A percentile compares a stretch with the other conserved stretches of the same genome.
These are phyloP conservation scores for Sinapis alba DNA, from an alignment of 441 rosid genomes.

Conservation along the genomic window DNA sequence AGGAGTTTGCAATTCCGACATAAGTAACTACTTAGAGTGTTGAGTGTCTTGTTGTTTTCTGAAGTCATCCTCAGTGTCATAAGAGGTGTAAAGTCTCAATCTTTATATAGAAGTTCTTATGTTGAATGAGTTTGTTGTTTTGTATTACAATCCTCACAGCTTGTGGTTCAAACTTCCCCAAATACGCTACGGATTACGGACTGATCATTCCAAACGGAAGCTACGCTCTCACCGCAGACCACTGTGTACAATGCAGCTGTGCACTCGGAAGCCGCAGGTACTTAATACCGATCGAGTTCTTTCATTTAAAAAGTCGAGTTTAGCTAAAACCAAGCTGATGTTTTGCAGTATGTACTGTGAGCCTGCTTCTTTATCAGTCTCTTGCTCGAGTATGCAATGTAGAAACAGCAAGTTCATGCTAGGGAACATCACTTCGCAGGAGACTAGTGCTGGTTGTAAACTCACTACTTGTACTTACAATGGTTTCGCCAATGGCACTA, in stretches of 20 bases:
- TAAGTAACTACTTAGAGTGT: no score
- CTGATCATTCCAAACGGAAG: constrained; percentile 87
- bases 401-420: constrained; percentile 81
- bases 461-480: constrained; percentile 80
- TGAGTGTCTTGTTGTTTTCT: no score
- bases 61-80: no score
- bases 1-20: no score
- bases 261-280: constrained; percentile 84
- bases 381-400: constrained; percentile 96
- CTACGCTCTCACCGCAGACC: constrained; percentile 86
- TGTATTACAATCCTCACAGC: constrained; percentile 45
- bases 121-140: background rate
- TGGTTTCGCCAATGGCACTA: constrained; percentile 79
- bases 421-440: constrained; percentile 70
- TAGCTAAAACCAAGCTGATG: background rate
- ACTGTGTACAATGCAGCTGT: constrained; percentile 94
- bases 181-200: constrained; percentile 66
- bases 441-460: constrained; percentile 82
- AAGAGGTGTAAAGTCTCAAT: background rate
- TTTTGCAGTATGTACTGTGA: constrained; percentile 76
- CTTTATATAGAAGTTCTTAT: background rate
- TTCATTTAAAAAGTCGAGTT: constrained; percentile 8
- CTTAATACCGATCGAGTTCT: background rate
- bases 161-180: constrained; percentile 87
- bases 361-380: constrained; percentile 85